Evolutionary conservation across 2,329 filamentous ascomycete genomes (phyloP).

Genomic region (Phialocephala sp.): DNA sequence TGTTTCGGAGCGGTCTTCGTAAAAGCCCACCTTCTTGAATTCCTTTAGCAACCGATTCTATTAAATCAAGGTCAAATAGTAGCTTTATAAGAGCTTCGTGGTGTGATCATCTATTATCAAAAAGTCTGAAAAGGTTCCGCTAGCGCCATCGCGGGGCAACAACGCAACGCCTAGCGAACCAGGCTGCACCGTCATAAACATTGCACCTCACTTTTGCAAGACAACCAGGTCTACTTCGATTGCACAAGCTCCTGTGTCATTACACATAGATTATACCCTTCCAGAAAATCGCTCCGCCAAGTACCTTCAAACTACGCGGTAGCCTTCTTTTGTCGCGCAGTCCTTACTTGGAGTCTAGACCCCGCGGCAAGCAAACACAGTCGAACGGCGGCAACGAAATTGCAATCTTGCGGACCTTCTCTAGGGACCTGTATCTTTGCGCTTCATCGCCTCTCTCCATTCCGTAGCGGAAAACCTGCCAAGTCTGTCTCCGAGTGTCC

Average conservation of each 20-base stretch:
- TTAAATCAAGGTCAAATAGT: background rate
- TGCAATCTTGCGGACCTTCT: background rate
- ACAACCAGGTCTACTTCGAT: conserved; percentile 10
- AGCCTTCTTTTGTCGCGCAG: conserved; percentile 1
- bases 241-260: background rate
- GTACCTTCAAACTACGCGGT: background rate
- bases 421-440: background rate
- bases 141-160: conserved; percentile 37
- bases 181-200: conserved; percentile 26
- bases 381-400: background rate
- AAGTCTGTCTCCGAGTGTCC: background rate
- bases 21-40: background rate
- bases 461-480: background rate
- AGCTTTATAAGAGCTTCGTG: conserved; percentile 7
- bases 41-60: background rate
- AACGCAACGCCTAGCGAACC: conserved; percentile 27
- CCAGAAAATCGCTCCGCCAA: background rate
- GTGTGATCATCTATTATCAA: conserved; percentile 21
- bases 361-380: conserved; percentile 1
- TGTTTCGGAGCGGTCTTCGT: background rate
- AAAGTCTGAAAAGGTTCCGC: conserved; percentile 24
- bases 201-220: conserved; percentile 17
- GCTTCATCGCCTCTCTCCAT: background rate
- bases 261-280: background rate
- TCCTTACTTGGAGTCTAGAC: background rate